These are phyloP conservation scores for Hypoxylon rickii DNA, from an alignment of 495 filamentous ascomycete species.

Conservation along the genomic window DNA sequence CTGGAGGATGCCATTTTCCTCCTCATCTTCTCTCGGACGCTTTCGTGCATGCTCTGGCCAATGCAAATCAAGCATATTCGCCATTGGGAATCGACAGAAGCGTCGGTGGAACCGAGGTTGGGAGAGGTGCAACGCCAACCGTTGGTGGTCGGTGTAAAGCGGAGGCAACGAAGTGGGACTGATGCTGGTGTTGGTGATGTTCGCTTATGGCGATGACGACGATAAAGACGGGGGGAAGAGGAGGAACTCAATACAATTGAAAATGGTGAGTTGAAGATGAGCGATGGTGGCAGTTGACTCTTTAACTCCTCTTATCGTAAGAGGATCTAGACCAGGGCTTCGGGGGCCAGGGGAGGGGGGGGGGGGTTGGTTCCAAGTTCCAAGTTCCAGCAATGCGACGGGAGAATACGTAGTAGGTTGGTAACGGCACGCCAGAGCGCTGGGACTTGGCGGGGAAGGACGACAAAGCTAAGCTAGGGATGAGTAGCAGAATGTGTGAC, in stretches of 20 bases:
- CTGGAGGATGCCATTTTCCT: conserved; percentile 15
- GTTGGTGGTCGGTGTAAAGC: too few relatives aligned
- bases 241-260: too few relatives aligned
- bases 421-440: not conserved
- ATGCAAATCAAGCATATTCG: conserved; percentile 29
- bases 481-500: too few relatives aligned
- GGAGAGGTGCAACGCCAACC: not conserved
- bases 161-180: too few relatives aligned
- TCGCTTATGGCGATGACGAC: not conserved
- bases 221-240: not conserved
- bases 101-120: not conserved
- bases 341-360: not conserved
- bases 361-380: not conserved
- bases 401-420: too few relatives aligned
- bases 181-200: too few relatives aligned
- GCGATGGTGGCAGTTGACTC: too few relatives aligned
- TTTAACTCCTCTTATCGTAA: too few relatives aligned
- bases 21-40: conserved; percentile 31
- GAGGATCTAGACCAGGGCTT: too few relatives aligned
- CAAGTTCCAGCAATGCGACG: not conserved
- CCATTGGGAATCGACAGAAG: not conserved
- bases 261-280: too few relatives aligned
- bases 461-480: not conserved
- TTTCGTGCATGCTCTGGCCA: conserved; percentile 35
- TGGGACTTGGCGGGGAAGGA: conserved; percentile 16